phyloP scores from a whole-genome alignment of 495 filamentous ascomycete species.

The Glarea lozoyensis region DNA sequence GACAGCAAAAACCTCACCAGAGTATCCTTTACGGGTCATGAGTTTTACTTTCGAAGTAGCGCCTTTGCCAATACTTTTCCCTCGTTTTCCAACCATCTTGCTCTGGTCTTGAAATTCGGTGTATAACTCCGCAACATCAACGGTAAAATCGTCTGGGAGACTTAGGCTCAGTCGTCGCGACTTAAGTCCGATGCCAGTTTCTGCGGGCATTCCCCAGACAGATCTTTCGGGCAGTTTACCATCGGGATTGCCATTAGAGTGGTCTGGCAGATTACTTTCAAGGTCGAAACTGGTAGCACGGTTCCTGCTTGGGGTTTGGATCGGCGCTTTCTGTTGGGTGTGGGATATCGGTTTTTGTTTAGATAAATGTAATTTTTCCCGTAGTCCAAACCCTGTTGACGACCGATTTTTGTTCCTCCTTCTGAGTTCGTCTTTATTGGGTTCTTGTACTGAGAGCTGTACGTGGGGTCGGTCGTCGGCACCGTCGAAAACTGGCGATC shows the following conservation, averaged over 20 bases:
- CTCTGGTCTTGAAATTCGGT: conserved; percentile 51
- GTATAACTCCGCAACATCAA: conserved; percentile 51
- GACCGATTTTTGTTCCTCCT: conserved; percentile 35
- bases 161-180: conserved; percentile 52
- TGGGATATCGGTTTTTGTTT: conserved; percentile 21
- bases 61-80: conserved; percentile 61
- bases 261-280: conserved; percentile 3
- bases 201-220: conserved; percentile 45
- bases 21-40: conserved; percentile 48
- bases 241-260: background rate
- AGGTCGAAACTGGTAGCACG: conserved; percentile 20
- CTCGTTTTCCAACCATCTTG: conserved; percentile 47
- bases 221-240: conserved; percentile 10
- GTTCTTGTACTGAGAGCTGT: conserved; percentile 27
- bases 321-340: conserved; percentile 20
- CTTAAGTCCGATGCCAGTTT: conserved; percentile 55
- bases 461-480: conserved; percentile 22
- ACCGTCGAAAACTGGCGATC: conserved; percentile 30
- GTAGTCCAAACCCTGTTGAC: conserved; percentile 38
- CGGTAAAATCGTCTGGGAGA: conserved; percentile 54
- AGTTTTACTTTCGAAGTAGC: conserved; percentile 64
- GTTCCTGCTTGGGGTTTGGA: conserved; percentile 3
- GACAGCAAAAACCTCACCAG: conserved; percentile 57
- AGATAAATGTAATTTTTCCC: conserved; percentile 27
- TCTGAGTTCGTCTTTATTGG: conserved; percentile 28